Percentiles rank a stretch among this genome's conserved stretches.
phyloP scores from a whole-genome alignment of 2,329 filamentous ascomycete genomes.

The Phaeoacremonium minimum region DNA sequence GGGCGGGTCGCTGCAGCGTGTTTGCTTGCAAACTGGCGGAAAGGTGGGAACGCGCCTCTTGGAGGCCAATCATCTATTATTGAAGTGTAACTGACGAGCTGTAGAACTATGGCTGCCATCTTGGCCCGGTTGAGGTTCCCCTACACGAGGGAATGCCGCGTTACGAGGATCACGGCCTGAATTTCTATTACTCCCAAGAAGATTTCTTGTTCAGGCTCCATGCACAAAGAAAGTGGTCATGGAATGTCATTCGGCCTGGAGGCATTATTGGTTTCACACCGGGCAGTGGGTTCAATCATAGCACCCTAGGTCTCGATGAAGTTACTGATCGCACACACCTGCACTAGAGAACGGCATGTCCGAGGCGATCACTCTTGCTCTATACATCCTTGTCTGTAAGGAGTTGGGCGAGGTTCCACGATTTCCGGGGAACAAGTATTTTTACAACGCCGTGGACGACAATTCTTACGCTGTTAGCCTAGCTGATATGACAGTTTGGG shows the following conservation, averaged over 20 bases:
- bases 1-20: conserved; percentile 4
- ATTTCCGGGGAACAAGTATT: conserved; percentile 21
- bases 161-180: conserved; percentile 30
- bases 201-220: conserved; percentile 23
- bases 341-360: conserved; percentile 20
- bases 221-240: conserved; percentile 15
- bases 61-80: too few relatives aligned
- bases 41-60: too few relatives aligned
- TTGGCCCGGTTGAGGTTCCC: conserved; percentile 35
- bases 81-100: conserved; percentile 27
- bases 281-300: conserved; percentile 9
- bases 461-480: conserved; percentile 19
- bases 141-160: conserved; percentile 35
- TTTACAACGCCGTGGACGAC: conserved; percentile 20
- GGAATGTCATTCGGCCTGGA: conserved; percentile 21
- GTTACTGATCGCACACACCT: too few relatives aligned
- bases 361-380: conserved; percentile 17
- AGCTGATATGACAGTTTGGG: conserved; percentile 20
- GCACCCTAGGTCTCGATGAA: not conserved
- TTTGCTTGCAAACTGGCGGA: conserved; percentile 9
- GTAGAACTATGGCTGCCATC: conserved; percentile 44
- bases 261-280: conserved; percentile 22
- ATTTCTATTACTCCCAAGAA: conserved; percentile 44
- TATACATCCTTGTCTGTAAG: conserved; percentile 20
- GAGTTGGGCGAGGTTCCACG: conserved; percentile 13